Base-by-base conservation (phyloP, 441 rosid genomes). In the Francoa sonchifolia region DNA sequence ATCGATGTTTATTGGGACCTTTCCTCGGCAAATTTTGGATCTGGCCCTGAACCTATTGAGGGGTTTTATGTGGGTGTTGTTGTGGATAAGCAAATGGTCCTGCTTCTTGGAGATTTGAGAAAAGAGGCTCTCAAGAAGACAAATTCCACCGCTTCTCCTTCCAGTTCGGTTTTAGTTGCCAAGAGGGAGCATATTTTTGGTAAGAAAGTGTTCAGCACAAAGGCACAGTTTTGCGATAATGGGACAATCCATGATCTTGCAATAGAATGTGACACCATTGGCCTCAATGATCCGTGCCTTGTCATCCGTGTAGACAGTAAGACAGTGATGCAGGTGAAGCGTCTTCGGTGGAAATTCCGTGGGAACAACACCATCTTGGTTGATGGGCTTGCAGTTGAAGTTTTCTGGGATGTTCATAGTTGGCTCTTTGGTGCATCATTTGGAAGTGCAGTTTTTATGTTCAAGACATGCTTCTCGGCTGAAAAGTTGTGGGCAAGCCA, bases 311-410 rank as follows among this genome's bases (percentile, higher is more conserved):
- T 88, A 29, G 94, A 84, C 39, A 68, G 80, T 21, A 75, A 77
- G 76, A 59, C 61, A 0, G 75, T 73, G 51, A 62, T 88, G 83
- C 81, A 79, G 66, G 73, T 81, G 42, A 81, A 78, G 68, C 59
- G 82, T 55, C 74, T 88, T 39, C 71, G 66, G 59, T 88, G 97
- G 97, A 88, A 88, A 69, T 88, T 84, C 58, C 68, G 95, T 7
- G 95, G 97, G 6, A 88, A 88, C 50, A 64, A 67, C 35, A 81
- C 87, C 15, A 84, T 88, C 46, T 45, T 68, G 60, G 89, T 83
- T 37, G 90, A 88, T 62, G 90, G 87, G 37, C 58, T 72, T n/a
- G 73, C 82, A 4, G 85, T 88, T 19, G 94, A 88, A 59, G 87
- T 88, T 48, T 75, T 67, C 2, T 88, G 97, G 97, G 97, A 88